A percentile compares a stretch with the other conserved stretches of the same genome.
Conservation (phyloP, 371 early-diverging fungal species). For the Rhizopus sp. region DNA sequence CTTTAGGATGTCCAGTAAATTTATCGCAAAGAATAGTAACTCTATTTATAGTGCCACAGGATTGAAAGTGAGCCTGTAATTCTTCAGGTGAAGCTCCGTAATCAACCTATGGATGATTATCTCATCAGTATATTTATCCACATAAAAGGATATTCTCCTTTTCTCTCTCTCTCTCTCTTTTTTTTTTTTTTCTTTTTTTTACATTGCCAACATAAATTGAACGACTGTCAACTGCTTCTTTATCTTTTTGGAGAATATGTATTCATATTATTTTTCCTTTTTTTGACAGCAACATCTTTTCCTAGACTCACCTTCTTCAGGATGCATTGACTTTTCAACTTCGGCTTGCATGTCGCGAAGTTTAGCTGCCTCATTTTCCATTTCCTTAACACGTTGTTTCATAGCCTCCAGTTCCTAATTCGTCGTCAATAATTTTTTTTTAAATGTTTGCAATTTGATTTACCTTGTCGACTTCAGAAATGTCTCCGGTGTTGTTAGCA, state of each 20-base stretch:
- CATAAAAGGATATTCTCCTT: neutral
- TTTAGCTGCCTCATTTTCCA: conserved; percentile 96
- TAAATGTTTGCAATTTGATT: neutral
- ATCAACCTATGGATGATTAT: conserved; percentile 70
- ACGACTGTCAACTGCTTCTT: conserved; percentile 87
- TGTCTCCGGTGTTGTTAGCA: conserved; percentile 10
- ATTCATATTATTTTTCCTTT: conserved; percentile 13
- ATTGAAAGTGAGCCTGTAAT: conserved; percentile 93
- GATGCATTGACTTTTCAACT: conserved; percentile 78
- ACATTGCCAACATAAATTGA: conserved; percentile 96
- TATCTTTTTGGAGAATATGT: conserved; percentile 41
- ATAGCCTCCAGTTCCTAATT: conserved; percentile 76
- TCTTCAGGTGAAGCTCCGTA: conserved; percentile 96
- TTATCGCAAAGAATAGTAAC: conserved; percentile 96
- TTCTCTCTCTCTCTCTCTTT: neutral
- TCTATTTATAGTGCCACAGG: conserved; percentile 95
- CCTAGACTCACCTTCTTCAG: conserved; percentile 55
- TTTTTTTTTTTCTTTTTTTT: conserved; percentile 25
- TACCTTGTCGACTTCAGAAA: conserved; percentile 44
- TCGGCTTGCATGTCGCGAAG: conserved; percentile 90
- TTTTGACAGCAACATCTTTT: conserved; percentile 3
- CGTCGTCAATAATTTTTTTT: neutral
- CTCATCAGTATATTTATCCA: neutral
- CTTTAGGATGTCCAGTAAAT: conserved; percentile 95
- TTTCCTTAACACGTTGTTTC: conserved; percentile 86